Evolutionary conservation across 179 eudicot species (phyloP), one percentile per base, ranked within the genome.

Genomic region (Silene coronaria): DNA sequence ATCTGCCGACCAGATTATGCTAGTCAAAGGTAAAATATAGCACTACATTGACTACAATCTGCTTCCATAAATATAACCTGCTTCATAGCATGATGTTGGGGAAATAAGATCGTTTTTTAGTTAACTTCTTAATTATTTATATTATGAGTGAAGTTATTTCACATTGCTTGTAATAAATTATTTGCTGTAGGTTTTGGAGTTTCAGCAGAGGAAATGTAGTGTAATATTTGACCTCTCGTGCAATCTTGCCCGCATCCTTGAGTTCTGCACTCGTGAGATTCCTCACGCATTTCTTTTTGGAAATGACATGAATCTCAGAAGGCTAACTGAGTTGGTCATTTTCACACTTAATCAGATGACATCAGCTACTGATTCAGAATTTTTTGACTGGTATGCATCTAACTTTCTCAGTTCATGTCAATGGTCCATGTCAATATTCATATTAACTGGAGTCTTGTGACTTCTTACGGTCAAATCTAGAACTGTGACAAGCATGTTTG

Each of bases 191-290:
- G 85, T 84, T 66, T 79, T 86, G 83, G 98, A 93, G 80, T 86
- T 89, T 71, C 98, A 89, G 81, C 96, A 86, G 70, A 85, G 90
- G 73, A 93, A 91, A 85, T 88, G 93, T 79, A 82, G 93, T 78
- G 93, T 90, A 27, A 85, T 91, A 67, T 93, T 90, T 87, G 98
- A 93, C 76, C 90, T 90, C 8, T 93, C 98, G 17, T 90, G 97
- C 93, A 93, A 91, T 81, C 96, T 93, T 80, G 98, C 97, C 61
- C 89, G 98, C 80, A 84, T 93, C 62, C 84, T 93, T 23, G 98
- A 91, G 84, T 91, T 93, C 71, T 90, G 87, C 77, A 91, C 96
- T 1, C 88, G 80, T 73, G 98, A 91, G 78, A 85, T 91, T 57
- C 93, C 98, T 73, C 96, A 91, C 79, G 97, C 96, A 71, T 93